These are phyloP conservation scores for Cryphonectria naterciae DNA, from an alignment of 2,329 filamentous ascomycete genomes.

Conservation along the genomic window DNA sequence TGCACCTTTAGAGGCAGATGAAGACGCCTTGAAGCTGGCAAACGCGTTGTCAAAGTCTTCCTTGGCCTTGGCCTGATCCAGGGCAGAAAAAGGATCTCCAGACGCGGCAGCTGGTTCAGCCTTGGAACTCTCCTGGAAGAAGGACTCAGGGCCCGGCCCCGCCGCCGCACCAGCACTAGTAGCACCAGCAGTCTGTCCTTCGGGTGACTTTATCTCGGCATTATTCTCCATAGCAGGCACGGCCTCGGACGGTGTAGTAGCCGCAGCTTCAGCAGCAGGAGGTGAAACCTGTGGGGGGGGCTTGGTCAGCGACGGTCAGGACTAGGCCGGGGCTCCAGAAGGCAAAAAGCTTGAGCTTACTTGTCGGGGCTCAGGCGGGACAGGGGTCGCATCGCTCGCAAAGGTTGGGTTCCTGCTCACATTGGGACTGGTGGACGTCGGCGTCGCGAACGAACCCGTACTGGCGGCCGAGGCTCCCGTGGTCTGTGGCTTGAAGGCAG, in stretches of 20 bases:
- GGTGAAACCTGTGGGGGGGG: slow-evolving; percentile 29
- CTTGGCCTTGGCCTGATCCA: slow-evolving; percentile 66
- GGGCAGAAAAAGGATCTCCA: slow-evolving; percentile 55
- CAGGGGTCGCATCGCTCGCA: slow-evolving; percentile 59
- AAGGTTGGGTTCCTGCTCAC: slow-evolving; percentile 65
- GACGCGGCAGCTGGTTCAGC: slow-evolving; percentile 20
- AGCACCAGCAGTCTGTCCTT: slow-evolving; percentile 16
- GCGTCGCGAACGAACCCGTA: slow-evolving; percentile 55
- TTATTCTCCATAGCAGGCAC: slow-evolving; percentile 35
- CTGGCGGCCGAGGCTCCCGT: slow-evolving; percentile 61
- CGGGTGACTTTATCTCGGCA: slow-evolving; percentile 21
- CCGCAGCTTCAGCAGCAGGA: slow-evolving; percentile 32
- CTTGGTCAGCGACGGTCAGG: slow-evolving; percentile 40
- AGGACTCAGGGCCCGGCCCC: slow-evolving; percentile 26
- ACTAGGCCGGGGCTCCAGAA: slow-evolving; percentile 66
- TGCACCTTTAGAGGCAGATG: slow-evolving; percentile 47
- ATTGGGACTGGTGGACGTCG: slow-evolving; percentile 62
- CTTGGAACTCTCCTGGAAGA: slow-evolving; percentile 23
- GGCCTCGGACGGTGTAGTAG: slow-evolving; percentile 39
- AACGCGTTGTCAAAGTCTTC: slow-evolving; percentile 87
- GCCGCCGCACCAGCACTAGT: neutral
- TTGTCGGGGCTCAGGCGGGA: slow-evolving; percentile 75
- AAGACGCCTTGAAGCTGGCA: slow-evolving; percentile 68
- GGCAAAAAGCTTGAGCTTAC: slow-evolving; percentile 78
- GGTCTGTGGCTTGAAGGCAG: slow-evolving; percentile 62